These are phyloP conservation scores for Xenosphaeropsis pyriputrescens DNA, from an alignment of 2,329 filamentous ascomycete species.

Conservation along the genomic window DNA sequence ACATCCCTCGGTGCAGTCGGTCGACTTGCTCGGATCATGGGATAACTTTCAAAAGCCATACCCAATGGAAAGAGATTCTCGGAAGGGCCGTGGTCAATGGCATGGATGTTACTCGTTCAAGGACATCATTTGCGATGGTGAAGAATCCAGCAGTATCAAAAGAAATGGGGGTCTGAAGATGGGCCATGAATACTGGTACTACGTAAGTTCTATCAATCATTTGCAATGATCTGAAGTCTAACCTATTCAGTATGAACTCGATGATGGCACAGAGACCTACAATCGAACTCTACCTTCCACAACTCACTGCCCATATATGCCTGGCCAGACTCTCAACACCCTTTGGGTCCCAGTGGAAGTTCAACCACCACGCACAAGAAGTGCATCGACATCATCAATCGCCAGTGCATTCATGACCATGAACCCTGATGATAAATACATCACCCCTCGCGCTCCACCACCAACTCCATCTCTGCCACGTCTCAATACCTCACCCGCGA, in stretches of 20 bases:
- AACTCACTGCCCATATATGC: slow-evolving; percentile 69
- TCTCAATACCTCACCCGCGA: slow-evolving; percentile 26
- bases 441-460: slow-evolving; percentile 47
- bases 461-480: slow-evolving; percentile 29
- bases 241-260: slow-evolving; percentile 57
- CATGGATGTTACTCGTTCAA: slow-evolving; percentile 77
- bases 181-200: slow-evolving; percentile 92
- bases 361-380: slow-evolving; percentile 40
- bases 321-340: slow-evolving; percentile 77
- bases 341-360: slow-evolving; percentile 64
- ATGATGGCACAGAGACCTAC: slow-evolving; percentile 63
- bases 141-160: slow-evolving; percentile 32
- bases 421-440: slow-evolving; percentile 64
- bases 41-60: slow-evolving; percentile 79
- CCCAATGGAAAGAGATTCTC: slow-evolving; percentile 65
- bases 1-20: slow-evolving; percentile 45
- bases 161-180: slow-evolving; percentile 75
- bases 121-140: slow-evolving; percentile 70
- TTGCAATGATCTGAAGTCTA: neutral
- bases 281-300: slow-evolving; percentile 62
- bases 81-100: slow-evolving; percentile 66
- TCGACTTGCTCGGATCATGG: slow-evolving; percentile 84
- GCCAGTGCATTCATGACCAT: slow-evolving; percentile 54
- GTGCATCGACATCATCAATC: slow-evolving; percentile 49
- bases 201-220: slow-evolving; percentile 41